Evolutionary conservation across 192 early-diverging fungal genomes (phyloP).

Genomic region (Chytriomyces sp.): DNA sequence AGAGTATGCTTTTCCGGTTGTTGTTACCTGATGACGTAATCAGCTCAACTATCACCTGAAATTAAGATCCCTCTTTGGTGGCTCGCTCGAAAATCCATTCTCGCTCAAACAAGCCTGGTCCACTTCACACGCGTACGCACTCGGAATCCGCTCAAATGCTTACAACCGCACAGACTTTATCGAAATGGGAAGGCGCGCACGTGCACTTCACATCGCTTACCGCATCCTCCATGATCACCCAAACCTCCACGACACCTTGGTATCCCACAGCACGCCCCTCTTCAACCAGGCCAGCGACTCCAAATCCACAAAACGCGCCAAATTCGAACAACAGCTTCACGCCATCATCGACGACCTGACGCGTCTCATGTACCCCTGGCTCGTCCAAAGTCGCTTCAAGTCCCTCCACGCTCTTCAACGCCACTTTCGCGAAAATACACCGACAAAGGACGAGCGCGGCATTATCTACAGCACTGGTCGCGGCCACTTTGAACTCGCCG

Average conservation of each 20-base stretch:
- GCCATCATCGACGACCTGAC: background rate
- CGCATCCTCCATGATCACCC: constrained; percentile 9
- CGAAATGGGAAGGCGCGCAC: constrained; percentile 17
- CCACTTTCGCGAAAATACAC: background rate
- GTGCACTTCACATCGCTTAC: constrained; percentile 14
- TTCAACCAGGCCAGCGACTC: constrained; percentile 13
- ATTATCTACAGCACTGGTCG: constrained; percentile 9
- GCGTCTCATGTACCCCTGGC: constrained; percentile 10
- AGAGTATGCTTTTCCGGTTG: background rate
- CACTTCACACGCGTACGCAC: background rate
- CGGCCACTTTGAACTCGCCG: constrained; percentile 9
- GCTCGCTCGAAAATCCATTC: background rate
- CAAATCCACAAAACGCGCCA: background rate
- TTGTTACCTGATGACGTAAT: background rate
- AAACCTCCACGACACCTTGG: constrained; percentile 7
- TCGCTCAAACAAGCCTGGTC: background rate
- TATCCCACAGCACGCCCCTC: background rate
- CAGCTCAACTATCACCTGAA: background rate
- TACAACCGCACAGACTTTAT: constrained; percentile 33
- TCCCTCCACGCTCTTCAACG: background rate
- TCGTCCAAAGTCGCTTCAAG: background rate
- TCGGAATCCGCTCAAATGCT: background rate
- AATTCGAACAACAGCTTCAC: background rate
- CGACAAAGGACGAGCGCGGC: background rate
- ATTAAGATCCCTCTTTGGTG: constrained; percentile 14